Conservation (phyloP, 192 early-diverging fungal species). For the Entophlyctis luteolus region DNA sequence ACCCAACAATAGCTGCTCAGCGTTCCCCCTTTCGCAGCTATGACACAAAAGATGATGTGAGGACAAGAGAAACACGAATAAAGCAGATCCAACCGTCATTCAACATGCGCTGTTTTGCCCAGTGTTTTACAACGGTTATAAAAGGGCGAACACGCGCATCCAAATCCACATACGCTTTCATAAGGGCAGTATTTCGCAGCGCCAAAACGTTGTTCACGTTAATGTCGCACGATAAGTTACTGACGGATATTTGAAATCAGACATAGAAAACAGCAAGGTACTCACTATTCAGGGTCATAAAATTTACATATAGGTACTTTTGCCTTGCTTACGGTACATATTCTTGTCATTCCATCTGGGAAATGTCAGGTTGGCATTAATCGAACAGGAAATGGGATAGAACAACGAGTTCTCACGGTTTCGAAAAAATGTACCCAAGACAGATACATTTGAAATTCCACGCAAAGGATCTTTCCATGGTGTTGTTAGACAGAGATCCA, state of each 20-base stretch:
- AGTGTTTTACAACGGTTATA: conserved; percentile 90
- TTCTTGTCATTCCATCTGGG: conserved; percentile 73
- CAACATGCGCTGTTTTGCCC: conserved; percentile 77
- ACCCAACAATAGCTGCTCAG: conserved; percentile 94
- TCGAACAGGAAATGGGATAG: not conserved
- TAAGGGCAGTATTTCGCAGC: conserved; percentile 82
- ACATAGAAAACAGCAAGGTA: not conserved
- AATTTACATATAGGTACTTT: conserved; percentile 92
- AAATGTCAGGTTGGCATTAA: not conserved
- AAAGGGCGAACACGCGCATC: conserved; percentile 86
- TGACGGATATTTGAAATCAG: conserved; percentile 22
- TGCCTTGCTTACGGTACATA: conserved; percentile 75
- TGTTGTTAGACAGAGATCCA: conserved; percentile 91
- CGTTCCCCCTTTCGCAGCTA: conserved; percentile 83
- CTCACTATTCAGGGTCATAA: conserved; percentile 82
- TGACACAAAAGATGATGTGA: not conserved
- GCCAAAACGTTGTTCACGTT: conserved; percentile 92
- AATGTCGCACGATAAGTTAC: conserved; percentile 79
- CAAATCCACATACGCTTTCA: conserved; percentile 82
- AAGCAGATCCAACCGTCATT: conserved; percentile 69
- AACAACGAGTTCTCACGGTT: conserved; percentile 48
- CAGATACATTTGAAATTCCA: conserved; percentile 58
- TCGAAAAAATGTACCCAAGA: conserved; percentile 67
- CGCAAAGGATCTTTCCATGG: conserved; percentile 70
- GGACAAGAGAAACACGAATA: not conserved